Conservation (phyloP, 345 rosid genomes). For the Theobroma cacao region DNA sequence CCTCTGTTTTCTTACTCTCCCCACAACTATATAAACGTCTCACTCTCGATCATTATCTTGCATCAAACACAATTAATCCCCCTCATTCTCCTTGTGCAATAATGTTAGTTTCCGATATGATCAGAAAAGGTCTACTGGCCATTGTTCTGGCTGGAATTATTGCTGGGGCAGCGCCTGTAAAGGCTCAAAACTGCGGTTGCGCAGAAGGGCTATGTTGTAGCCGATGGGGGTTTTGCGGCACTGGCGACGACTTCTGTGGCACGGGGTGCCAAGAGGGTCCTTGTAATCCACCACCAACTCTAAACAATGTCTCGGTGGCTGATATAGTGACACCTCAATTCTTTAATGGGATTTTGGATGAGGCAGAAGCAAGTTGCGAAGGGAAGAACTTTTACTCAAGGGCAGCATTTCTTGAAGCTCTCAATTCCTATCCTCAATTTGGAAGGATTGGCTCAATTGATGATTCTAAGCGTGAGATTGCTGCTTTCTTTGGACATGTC, state of each 20-base stretch:
- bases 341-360: conserved; percentile 38
- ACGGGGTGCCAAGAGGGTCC: conserved; percentile 17
- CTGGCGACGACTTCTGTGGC: conserved; percentile 14
- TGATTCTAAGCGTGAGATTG: conserved; percentile 50
- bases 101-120: background rate
- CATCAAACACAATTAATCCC: background rate
- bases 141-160: background rate
- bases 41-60: too few species aligned
- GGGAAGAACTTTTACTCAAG: conserved; percentile 46
- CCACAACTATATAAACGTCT: too few species aligned
- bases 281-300: background rate
- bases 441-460: conserved; percentile 32
- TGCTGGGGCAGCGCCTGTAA: background rate
- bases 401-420: conserved; percentile 32
- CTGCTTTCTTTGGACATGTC: conserved; percentile 48
- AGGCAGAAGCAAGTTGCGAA: conserved; percentile 24
- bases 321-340: conserved; percentile 36
- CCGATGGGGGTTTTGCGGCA: conserved; percentile 17
- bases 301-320: conserved; percentile 20
- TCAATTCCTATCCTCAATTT: conserved; percentile 24
- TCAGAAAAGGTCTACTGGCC: background rate
- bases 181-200: conserved; percentile 13
- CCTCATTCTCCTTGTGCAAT: background rate
- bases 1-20: too few species aligned
- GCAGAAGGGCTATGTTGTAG: conserved; percentile 8